Percentiles rank a stretch among this genome's conserved stretches.
Conservation (phyloP, 768 basidiomycete species). For the Leccinum obscurum region DNA sequence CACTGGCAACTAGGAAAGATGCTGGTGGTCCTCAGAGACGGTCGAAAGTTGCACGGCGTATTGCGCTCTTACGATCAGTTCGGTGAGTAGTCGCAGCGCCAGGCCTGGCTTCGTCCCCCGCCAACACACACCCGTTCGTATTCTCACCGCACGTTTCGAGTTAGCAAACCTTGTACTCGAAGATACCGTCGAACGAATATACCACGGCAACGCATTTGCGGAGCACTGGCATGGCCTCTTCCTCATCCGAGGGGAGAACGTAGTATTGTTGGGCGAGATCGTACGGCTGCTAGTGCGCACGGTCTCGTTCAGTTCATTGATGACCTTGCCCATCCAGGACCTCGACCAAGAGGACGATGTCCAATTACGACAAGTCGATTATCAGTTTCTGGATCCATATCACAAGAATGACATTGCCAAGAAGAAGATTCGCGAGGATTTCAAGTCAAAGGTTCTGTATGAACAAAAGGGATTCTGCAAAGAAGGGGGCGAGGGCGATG, state of each 20-base stretch:
- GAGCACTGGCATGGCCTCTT: slow-evolving; percentile 88
- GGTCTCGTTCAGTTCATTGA: slow-evolving; percentile 7
- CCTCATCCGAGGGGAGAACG: slow-evolving; percentile 97
- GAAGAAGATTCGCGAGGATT: slow-evolving; percentile 80
- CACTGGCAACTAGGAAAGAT: slow-evolving; percentile 78
- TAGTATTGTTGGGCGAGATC: slow-evolving; percentile 94
- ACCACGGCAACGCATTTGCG: slow-evolving; percentile 84
- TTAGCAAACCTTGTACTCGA: slow-evolving; percentile 96
- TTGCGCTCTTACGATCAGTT: slow-evolving; percentile 98
- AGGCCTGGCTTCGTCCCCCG: not conserved
- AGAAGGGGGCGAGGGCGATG: slow-evolving; percentile 96
- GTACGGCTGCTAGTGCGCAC: slow-evolving; percentile 49
- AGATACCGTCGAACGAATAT: slow-evolving; percentile 93
- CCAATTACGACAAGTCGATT: slow-evolving; percentile 73
- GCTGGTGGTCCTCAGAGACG: slow-evolving; percentile 94
- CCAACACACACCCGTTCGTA: not conserved
- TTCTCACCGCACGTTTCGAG: slow-evolving; percentile 5
- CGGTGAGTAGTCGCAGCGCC: slow-evolving; percentile 51
- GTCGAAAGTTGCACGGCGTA: slow-evolving; percentile 94
- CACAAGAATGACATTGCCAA: slow-evolving; percentile 71
- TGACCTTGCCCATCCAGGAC: slow-evolving; percentile 52
- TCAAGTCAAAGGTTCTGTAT: slow-evolving; percentile 78
- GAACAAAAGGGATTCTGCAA: slow-evolving; percentile 89
- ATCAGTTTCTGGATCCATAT: slow-evolving; percentile 64
- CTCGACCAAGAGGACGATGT: slow-evolving; percentile 91